Conservation (phyloP, 192 early-diverging fungal genomes). For the Backusella liffmaniae region DNA sequence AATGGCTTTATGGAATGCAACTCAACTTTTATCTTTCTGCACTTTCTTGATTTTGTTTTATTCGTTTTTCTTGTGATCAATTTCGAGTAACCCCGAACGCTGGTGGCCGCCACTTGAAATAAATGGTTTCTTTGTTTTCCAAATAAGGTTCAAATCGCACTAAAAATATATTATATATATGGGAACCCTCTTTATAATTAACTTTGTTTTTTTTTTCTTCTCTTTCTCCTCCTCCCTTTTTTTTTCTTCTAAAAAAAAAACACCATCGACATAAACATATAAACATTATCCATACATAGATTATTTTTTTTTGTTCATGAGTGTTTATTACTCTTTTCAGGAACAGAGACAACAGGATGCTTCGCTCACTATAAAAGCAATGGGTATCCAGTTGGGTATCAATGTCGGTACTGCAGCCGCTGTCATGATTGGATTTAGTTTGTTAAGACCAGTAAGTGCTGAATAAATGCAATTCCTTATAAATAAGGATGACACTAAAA, state of each 20-base stretch:
- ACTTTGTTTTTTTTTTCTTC: neutral
- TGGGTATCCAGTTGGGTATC: constrained; percentile 59
- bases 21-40: neutral
- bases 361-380: constrained; percentile 45
- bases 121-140: neutral
- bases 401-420: constrained; percentile 56
- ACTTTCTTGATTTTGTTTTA: neutral
- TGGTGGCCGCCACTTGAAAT: neutral
- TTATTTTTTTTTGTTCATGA: neutral
- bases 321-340: constrained; percentile 25
- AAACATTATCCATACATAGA: neutral
- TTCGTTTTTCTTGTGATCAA: neutral
- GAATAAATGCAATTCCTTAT: constrained; percentile 29
- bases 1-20: neutral
- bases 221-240: neutral
- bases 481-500: neutral
- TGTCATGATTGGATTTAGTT: constrained; percentile 53
- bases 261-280: neutral
- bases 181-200: neutral
- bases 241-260: neutral
- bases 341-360: constrained; percentile 33
- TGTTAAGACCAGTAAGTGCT: constrained; percentile 56
- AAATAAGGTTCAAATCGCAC: neutral
- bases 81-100: neutral
- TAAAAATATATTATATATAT: neutral